Base-by-base conservation (phyloP, 345 rosid genomes). In the Brassica carinata region DNA sequence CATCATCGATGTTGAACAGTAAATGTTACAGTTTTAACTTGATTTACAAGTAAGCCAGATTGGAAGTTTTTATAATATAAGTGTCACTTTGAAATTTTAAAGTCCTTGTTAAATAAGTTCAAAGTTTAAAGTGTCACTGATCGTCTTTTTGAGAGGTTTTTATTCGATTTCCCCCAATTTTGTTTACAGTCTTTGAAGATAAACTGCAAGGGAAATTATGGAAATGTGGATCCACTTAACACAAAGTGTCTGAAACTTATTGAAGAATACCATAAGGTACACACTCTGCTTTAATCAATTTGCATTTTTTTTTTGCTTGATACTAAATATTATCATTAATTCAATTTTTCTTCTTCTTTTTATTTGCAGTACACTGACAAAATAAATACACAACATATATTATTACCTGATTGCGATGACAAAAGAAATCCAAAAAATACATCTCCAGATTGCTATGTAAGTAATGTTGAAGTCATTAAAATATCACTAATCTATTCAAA, bases 331-430 rank as follows among this genome's bases (percentile, higher is more conserved):
- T 1, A 66, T 8, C 17, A 30, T 26, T 36, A 19, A 64, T 26
- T 75, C 18, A 27, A 3, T 1, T 5, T 19, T 34, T 34, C 7
- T 57, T 68, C 3, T 23, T 45, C 15, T 13, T 1, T 30, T 34
- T 62, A 4, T 48, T 38, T 17, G 4, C 34, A 79, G 82, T 38
- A 34, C 19, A 79, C 57, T 71, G 31, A 38, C 11, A 65, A 53
- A 29, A 4, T 79, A 57, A 72, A 67, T 18, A 2, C 3, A 13
- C 17, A 57, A 7, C 67, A 79, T 66, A 36, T 27, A 55, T 29
- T 78, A 65, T 2, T 26, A 15, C 81, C 81, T 8, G 27, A 72
- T 53, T 78, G 81, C 3, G 70, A 69, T 40, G 74, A 62, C 65
- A 26, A 26, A 27, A 26, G 0, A 26, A 10, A 26, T 62, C 0